Evolutionary conservation across 2,329 filamentous ascomycete genomes (phyloP), one percentile per base, ranked within the genome.

Genomic region (Penicillium fuscoglaucum): DNA sequence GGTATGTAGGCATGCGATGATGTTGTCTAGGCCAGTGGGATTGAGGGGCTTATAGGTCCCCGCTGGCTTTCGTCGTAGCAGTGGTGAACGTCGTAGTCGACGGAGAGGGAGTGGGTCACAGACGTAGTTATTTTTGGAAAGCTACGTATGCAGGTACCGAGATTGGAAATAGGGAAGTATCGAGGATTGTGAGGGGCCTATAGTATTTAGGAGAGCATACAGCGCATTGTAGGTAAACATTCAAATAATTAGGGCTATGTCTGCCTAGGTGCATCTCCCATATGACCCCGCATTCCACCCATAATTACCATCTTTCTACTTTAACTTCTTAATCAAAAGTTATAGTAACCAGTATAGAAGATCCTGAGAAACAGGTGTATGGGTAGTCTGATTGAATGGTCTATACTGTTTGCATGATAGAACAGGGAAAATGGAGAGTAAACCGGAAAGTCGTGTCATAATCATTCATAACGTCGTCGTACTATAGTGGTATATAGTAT

Each of bases 21-120:
- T 81, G 76, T 51, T 80, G 68, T 2, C 72, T 74, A 7, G 81
- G 79, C 83, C 82, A 84, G 60, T 76, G 56, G n/a, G 63, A 62
- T 24, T 67, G 65, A 12, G 39, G 26, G 26, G 13, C 19, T 4
- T 39, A 24, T 28, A 41, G 31, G 19, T 24, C n/a, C 12, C 19
- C 15, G 28, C 47, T 21, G 6, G 37, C 47, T 26, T 24, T 64
- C 59, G 12, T 44, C 43, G 13, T 59, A 61, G 17, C 60, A 67
- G 45, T 71, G 68, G 41, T 69, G 70, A 48, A 66, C 58, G 66
- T 73, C 52, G 62, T 61, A 65, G 67, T 74, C 66, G 37, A 68
- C 58, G 19, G 70, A 59, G 45, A 70, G 58, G 35, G 65, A 64
- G n/a, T 69, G 46, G 15, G 67, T 61, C 17, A 29, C 41, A 28